Conservation (phyloP, 2,329 filamentous ascomycete genomes). For the Coniella vitis region DNA sequence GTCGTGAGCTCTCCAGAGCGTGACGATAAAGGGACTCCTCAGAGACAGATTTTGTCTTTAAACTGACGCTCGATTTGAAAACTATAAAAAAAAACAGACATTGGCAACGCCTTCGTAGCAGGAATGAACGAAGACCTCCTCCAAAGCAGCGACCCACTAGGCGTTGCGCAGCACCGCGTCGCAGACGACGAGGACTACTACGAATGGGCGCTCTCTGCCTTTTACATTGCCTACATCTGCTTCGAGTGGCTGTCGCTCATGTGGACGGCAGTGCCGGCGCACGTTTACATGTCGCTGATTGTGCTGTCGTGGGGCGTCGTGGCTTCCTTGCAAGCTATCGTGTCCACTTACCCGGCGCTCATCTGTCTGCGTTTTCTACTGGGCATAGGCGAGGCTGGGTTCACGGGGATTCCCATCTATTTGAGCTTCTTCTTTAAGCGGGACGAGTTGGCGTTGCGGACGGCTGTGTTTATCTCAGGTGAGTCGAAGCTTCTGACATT, state of each 20-base stretch:
- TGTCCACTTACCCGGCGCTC: conserved; percentile 55
- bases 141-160: background rate
- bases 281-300: conserved; percentile 51
- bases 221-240: conserved; percentile 56
- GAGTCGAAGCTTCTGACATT: conserved; percentile 18
- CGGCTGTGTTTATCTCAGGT: conserved; percentile 78
- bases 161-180: conserved; percentile 25
- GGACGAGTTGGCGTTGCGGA: conserved; percentile 74
- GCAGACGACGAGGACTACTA: conserved; percentile 44
- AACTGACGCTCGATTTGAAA: no score
- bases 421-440: conserved; percentile 58
- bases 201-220: conserved; percentile 53
- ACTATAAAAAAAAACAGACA: conserved; percentile 34
- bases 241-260: conserved; percentile 62
- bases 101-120: conserved; percentile 57
- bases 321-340: conserved; percentile 65
- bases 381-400: conserved; percentile 59
- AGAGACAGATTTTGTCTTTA: no score
- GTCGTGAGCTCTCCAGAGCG: no score
- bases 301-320: conserved; percentile 75
- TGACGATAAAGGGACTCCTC: no score
- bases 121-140: conserved; percentile 55
- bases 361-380: conserved; percentile 49
- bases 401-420: conserved; percentile 57
- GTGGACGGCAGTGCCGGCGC: conserved; percentile 53